These are phyloP conservation scores for Mycena galopus DNA, from an alignment of 768 basidiomycete species.

Conservation along the genomic window DNA sequence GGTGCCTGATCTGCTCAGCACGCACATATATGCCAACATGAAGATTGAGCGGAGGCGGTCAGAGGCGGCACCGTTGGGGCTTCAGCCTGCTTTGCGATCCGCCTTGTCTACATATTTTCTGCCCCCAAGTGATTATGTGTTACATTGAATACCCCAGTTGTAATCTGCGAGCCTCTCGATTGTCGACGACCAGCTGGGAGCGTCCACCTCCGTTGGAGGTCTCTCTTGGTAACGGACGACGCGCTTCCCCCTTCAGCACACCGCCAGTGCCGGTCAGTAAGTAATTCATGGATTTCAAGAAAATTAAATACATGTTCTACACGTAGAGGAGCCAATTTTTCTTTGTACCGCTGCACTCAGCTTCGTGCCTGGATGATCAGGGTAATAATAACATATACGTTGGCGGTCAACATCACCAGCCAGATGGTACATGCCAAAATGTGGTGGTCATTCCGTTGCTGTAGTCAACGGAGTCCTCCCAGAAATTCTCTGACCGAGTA, in stretches of 20 bases:
- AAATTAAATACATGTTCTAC: no score
- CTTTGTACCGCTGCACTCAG: no score
- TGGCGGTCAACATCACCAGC: slow-evolving; percentile 76
- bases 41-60: slow-evolving; percentile 35
- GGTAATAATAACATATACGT: slow-evolving; percentile 77
- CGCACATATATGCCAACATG: slow-evolving; percentile 52
- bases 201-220: no score
- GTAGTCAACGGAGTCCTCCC: slow-evolving; percentile 65
- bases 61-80: not conserved
- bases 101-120: not conserved
- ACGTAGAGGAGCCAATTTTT: no score
- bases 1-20: slow-evolving; percentile 46
- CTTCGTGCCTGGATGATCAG: slow-evolving; percentile 11
- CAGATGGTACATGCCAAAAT: slow-evolving; percentile 70
- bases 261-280: no score
- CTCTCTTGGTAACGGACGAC: no score
- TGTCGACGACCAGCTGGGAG: no score
- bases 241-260: no score
- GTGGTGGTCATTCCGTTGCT: slow-evolving; percentile 70
- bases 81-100: not conserved
- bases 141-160: not conserved
- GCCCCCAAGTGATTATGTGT: not conserved
- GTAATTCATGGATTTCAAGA: no score
- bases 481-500: slow-evolving; percentile 41
- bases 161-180: no score